A percentile compares a stretch with the other conserved stretches of the same genome.
phyloP scores from a whole-genome alignment of 116 monocot genomes.

The Papilionanthe hybrid region DNA sequence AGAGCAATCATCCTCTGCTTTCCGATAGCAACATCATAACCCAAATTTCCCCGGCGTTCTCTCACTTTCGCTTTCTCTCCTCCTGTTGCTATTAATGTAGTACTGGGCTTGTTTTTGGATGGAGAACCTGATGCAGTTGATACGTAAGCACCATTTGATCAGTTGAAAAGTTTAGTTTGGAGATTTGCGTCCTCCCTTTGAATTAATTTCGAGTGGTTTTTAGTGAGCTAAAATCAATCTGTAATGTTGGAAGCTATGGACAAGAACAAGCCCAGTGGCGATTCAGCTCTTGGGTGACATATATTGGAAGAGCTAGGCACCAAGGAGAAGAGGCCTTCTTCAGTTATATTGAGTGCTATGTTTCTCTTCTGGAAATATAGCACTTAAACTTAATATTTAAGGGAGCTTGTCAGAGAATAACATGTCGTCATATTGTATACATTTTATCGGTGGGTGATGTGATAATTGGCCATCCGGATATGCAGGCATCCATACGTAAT shows the following conservation, averaged over 20 bases:
- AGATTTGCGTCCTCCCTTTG: too few relatives aligned
- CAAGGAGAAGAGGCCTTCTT: conserved; percentile 23
- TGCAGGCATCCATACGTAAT: too few relatives aligned
- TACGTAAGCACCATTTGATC: conserved; percentile 24
- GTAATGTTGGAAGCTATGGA: conserved; percentile 5
- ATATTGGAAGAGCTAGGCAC: background rate
- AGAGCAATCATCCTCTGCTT: too few relatives aligned
- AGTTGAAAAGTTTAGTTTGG: background rate
- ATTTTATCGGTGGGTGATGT: too few relatives aligned
- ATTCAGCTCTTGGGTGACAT: background rate
- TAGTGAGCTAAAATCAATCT: background rate
- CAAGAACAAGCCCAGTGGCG: conserved; percentile 7
- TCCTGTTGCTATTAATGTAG: conserved; percentile 53
- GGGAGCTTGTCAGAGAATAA: too few relatives aligned
- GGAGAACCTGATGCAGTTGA: conserved; percentile 71
- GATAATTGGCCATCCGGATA: too few relatives aligned
- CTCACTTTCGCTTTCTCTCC: conserved; percentile 27
- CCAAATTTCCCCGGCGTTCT: conserved; percentile 16
- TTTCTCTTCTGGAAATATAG: too few relatives aligned
- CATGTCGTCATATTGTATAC: too few relatives aligned
- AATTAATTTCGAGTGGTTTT: conserved; percentile 4
- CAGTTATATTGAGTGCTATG: too few relatives aligned
- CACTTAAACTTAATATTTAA: too few relatives aligned
- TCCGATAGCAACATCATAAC: too few relatives aligned
- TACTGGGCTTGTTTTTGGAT: conserved; percentile 38